A percentile compares a stretch with the other conserved stretches of the same genome.
Evolutionary conservation across 495 filamentous ascomycete genomes (phyloP).

Genomic region (Neurospora sp.): DNA sequence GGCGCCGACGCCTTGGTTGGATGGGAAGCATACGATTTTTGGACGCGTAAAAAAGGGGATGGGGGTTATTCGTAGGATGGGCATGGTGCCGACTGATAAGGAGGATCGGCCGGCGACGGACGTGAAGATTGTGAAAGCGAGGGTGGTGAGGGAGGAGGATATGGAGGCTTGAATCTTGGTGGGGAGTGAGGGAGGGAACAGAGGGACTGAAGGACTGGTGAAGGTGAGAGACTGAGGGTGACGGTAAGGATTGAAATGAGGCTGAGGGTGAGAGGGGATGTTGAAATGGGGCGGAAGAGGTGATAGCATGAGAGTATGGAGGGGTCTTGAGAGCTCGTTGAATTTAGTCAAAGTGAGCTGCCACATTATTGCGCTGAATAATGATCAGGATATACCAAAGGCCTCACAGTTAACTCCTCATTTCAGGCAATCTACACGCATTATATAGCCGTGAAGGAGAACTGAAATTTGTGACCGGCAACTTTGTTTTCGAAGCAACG

Average conservation of each 20-base stretch:
- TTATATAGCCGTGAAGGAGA: background rate
- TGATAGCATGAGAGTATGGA: background rate
- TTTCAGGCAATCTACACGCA: background rate
- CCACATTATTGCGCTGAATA: background rate
- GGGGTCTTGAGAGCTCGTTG: background rate
- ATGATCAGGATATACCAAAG: background rate
- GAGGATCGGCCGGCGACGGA: conserved; percentile 77
- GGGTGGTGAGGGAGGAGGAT: conserved; percentile 50
- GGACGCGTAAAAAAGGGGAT: conserved; percentile 83
- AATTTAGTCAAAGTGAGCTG: background rate
- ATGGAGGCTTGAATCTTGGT: background rate
- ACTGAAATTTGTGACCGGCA: background rate
- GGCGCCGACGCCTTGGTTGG: conserved; percentile 92
- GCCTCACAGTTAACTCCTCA: background rate
- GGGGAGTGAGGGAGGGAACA: background rate
- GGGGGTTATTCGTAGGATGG: conserved; percentile 77
- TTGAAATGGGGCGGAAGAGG: too few species aligned
- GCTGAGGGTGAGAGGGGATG: too few species aligned
- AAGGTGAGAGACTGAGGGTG: background rate
- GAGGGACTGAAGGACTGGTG: background rate
- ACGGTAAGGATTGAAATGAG: too few species aligned
- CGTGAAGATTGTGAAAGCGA: conserved; percentile 68
- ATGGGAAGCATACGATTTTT: conserved; percentile 97
- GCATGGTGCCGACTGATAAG: conserved; percentile 70
- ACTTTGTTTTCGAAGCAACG: background rate